Evolutionary conservation across 2,329 filamentous ascomycete species (phyloP).

Genomic region (Ceratocystis colombiana): DNA sequence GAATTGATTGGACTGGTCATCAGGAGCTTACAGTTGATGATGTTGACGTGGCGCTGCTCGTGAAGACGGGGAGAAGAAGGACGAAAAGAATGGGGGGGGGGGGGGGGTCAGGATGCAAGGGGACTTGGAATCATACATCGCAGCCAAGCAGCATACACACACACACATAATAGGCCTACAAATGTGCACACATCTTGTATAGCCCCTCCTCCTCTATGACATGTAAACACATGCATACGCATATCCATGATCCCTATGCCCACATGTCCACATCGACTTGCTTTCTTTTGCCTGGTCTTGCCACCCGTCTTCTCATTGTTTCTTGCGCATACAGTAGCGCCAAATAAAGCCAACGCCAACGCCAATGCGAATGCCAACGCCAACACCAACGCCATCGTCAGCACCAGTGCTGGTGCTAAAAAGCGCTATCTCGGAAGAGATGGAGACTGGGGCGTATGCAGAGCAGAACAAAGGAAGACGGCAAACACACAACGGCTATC

Average conservation of each 20-base stretch:
- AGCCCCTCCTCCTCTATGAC: too few relatives aligned
- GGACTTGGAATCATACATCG: neutral
- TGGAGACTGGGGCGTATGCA: constrained; percentile 1
- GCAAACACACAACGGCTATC: neutral
- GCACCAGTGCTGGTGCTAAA: neutral
- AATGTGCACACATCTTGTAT: too few relatives aligned
- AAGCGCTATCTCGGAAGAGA: constrained; percentile 12
- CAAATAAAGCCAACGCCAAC: neutral
- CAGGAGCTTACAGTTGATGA: neutral
- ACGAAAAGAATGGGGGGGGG: too few relatives aligned
- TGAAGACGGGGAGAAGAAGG: neutral
- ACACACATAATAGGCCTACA: too few relatives aligned
- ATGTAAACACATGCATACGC: too few relatives aligned
- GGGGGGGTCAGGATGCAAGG: neutral
- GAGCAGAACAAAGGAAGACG: neutral
- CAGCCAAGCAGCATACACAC: neutral
- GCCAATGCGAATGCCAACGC: too few relatives aligned
- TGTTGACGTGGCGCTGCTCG: constrained; percentile 7
- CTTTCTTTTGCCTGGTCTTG: neutral
- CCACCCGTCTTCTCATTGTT: neutral
- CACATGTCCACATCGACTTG: too few relatives aligned
- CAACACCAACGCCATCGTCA: too few relatives aligned
- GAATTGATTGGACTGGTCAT: too few relatives aligned
- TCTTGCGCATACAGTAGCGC: neutral
- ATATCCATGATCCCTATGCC: too few relatives aligned